phyloP scores from a whole-genome alignment of 148 eudicot genomes.

The Rhododendron mucronatum region DNA sequence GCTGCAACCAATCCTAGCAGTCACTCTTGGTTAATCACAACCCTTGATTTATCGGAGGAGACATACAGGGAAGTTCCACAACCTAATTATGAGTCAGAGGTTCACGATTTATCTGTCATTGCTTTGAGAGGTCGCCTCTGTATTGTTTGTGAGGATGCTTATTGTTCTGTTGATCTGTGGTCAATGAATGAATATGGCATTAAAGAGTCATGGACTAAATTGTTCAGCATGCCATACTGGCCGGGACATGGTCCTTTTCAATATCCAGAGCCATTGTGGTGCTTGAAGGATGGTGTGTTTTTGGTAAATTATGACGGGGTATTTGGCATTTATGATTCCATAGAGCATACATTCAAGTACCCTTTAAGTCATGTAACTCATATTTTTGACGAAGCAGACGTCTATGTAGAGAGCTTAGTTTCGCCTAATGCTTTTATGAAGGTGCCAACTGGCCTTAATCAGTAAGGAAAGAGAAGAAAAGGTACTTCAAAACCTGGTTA shows the following conservation, averaged over 20 bases:
- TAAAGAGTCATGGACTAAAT: slow-evolving; percentile 4
- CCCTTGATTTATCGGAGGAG: slow-evolving; percentile 5
- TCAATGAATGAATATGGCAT: slow-evolving; percentile 3
- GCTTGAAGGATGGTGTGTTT: background rate
- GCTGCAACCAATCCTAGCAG: background rate
- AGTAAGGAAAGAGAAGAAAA: background rate
- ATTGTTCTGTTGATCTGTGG: background rate
- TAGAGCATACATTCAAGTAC: background rate
- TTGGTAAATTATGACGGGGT: background rate
- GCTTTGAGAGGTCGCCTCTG: background rate
- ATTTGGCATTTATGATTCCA: background rate
- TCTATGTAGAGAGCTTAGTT: slow-evolving; percentile 3
- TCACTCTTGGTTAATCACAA: background rate
- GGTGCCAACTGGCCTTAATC: background rate
- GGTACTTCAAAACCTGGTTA: background rate
- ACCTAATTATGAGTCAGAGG: background rate
- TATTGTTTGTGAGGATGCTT: background rate
- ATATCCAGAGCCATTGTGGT: background rate
- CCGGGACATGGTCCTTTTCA: background rate
- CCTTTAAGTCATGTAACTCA: background rate
- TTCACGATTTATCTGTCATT: background rate
- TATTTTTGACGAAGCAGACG: background rate
- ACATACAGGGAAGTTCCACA: slow-evolving; percentile 1
- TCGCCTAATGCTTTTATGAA: background rate
- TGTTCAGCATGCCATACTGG: background rate